These are phyloP conservation scores for Cladophialophora chaetospira DNA, from an alignment of 2,329 filamentous ascomycete species.

Conservation along the genomic window DNA sequence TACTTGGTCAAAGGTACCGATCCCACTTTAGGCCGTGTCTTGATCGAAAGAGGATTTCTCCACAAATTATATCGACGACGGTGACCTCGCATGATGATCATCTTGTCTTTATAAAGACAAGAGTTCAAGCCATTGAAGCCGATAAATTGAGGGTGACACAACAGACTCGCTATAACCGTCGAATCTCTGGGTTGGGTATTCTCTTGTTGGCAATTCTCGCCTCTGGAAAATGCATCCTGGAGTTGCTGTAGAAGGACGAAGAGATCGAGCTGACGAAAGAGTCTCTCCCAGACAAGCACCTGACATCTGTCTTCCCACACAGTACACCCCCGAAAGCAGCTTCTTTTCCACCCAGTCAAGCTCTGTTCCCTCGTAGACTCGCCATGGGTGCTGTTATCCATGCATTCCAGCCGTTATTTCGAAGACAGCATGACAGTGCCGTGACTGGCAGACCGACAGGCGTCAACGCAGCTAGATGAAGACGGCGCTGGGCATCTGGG, in stretches of 20 bases:
- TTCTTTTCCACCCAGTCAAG: too few species aligned
- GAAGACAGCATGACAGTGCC: neutral
- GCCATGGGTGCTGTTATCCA: too few species aligned
- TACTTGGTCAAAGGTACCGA: slow-evolving; percentile 5
- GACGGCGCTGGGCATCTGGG: neutral
- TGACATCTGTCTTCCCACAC: neutral
- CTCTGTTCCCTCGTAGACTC: too few species aligned
- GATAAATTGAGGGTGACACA: neutral
- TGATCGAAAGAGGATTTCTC: neutral
- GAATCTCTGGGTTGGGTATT: too few species aligned
- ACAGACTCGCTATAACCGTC: neutral
- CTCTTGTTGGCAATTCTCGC: slow-evolving; percentile 15
- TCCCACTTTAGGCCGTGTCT: neutral
- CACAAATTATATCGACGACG: neutral
- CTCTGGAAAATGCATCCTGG: slow-evolving; percentile 7
- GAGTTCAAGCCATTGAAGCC: neutral
- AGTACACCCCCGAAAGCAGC: too few species aligned
- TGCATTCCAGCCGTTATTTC: neutral
- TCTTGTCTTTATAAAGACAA: neutral
- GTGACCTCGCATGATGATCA: neutral
- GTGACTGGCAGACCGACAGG: neutral
- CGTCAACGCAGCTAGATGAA: neutral
- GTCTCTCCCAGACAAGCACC: too few species aligned
- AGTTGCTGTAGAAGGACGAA: too few species aligned
- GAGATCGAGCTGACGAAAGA: too few species aligned